These are phyloP conservation scores for Exophiala aquamarina DNA, from an alignment of 2,329 filamentous ascomycete species.

Conservation along the genomic window DNA sequence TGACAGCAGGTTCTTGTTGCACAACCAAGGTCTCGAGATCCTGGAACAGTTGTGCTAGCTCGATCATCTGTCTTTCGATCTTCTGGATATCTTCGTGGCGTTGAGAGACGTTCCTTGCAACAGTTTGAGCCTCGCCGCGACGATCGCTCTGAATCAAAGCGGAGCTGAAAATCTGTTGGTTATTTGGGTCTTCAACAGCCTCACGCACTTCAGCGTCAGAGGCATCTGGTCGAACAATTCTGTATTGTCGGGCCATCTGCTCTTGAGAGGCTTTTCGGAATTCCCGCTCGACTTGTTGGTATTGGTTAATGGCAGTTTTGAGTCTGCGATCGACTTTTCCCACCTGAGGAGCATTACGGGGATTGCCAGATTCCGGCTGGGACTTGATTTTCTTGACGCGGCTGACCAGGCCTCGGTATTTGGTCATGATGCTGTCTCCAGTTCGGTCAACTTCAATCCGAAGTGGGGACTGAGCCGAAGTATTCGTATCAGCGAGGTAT, in stretches of 20 bases:
- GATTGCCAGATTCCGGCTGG: constrained; percentile 70
- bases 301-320: constrained; percentile 76
- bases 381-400: constrained; percentile 82
- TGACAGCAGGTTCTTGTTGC: constrained; percentile 78
- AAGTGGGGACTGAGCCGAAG: constrained; percentile 63
- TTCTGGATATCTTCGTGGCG: constrained; percentile 86
- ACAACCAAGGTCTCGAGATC: constrained; percentile 83
- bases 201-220: constrained; percentile 74
- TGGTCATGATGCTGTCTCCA: constrained; percentile 76
- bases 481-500: constrained; percentile 74
- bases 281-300: constrained; percentile 75
- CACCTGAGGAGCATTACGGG: constrained; percentile 77
- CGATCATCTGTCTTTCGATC: constrained; percentile 86
- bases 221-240: constrained; percentile 82
- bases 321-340: constrained; percentile 76
- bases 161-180: constrained; percentile 73
- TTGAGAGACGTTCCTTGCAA: constrained; percentile 75
- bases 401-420: constrained; percentile 76
- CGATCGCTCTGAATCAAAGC: constrained; percentile 68
- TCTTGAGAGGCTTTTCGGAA: constrained; percentile 79
- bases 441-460: constrained; percentile 70
- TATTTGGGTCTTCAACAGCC: constrained; percentile 68
- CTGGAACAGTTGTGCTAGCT: constrained; percentile 83
- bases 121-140: constrained; percentile 75
- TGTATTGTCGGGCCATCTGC: constrained; percentile 85